Percentiles rank a stretch among this genome's conserved stretches.
These are phyloP conservation scores for Trichosporon faecale DNA, from an alignment of 1,284 basidiomycete species.

Conservation along the genomic window DNA sequence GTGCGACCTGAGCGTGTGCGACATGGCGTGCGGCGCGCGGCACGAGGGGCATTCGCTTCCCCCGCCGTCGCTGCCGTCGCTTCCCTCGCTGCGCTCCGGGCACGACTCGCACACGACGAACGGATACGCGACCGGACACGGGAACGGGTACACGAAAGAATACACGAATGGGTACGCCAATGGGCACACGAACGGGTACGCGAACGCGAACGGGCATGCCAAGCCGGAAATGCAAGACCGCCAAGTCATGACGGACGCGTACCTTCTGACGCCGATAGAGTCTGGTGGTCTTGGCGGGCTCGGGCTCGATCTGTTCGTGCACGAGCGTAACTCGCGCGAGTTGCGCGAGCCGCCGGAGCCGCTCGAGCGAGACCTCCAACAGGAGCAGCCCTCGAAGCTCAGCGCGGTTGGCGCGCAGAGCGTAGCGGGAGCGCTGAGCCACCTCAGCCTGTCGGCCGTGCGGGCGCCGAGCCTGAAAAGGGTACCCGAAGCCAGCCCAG, in stretches of 20 bases:
- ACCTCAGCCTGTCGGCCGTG: neutral
- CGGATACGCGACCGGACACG: neutral
- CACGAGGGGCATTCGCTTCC: neutral
- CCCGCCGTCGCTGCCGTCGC: neutral
- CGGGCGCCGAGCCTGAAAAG: conserved; percentile 2
- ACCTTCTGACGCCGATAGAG: neutral
- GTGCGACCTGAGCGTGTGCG: conserved; percentile 5
- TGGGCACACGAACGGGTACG: neutral
- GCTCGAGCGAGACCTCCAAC: neutral
- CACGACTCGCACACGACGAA: neutral
- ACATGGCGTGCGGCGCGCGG: neutral
- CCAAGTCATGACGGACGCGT: neutral
- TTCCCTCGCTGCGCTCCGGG: neutral
- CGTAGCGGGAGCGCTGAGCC: neutral
- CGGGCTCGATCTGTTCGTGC: neutral
- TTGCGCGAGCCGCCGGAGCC: too few relatives aligned
- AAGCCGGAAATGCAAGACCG: neutral
- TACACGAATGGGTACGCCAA: too few relatives aligned
- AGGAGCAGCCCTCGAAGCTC: neutral
- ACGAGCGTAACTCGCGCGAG: neutral
- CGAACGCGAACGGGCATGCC: neutral
- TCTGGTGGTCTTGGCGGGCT: neutral
- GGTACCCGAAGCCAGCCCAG: neutral
- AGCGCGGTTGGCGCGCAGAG: neutral
- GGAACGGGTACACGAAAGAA: too few relatives aligned